These are phyloP conservation scores for Colletotrichum euphorbiae DNA, from an alignment of 2,329 filamentous ascomycete species.

Conservation along the genomic window DNA sequence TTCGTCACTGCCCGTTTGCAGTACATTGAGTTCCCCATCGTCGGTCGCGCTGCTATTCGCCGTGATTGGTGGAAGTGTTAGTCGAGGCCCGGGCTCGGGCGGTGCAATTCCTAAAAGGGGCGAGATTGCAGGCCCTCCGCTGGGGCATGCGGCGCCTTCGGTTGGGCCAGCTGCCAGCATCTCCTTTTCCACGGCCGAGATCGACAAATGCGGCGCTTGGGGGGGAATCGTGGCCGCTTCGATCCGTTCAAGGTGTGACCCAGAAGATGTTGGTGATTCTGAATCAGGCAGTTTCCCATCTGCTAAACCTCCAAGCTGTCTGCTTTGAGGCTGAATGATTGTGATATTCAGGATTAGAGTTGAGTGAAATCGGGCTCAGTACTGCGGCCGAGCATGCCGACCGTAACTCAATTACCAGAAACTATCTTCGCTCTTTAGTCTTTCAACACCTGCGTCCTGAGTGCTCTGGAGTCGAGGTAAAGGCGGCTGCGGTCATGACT, in stretches of 20 bases:
- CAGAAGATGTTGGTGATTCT: neutral
- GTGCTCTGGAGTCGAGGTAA: no score
- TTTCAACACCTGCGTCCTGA: no score
- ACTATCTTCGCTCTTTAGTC: no score
- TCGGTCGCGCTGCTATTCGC: neutral
- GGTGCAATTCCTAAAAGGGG: constrained; percentile 28
- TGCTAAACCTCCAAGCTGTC: neutral
- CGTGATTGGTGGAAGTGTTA: constrained; percentile 32
- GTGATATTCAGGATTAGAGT: neutral
- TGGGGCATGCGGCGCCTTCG: constrained; percentile 19
- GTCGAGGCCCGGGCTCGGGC: constrained; percentile 5
- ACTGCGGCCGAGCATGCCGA: neutral
- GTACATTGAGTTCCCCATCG: constrained; percentile 29
- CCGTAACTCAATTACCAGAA: neutral
- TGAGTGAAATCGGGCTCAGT: neutral
- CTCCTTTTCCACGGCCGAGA: neutral
- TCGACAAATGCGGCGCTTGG: neutral
- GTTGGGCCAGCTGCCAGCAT: neutral
- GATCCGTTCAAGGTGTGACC: neutral
- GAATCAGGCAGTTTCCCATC: constrained; percentile 5
- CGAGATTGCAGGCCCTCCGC: constrained; percentile 25
- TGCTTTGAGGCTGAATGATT: neutral
- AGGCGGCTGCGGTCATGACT: no score
- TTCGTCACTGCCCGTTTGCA: constrained; percentile 32
- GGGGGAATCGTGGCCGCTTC: neutral